phyloP scores from a whole-genome alignment of 2,329 filamentous ascomycete species.

The Neofusicoccum umdonicola region DNA sequence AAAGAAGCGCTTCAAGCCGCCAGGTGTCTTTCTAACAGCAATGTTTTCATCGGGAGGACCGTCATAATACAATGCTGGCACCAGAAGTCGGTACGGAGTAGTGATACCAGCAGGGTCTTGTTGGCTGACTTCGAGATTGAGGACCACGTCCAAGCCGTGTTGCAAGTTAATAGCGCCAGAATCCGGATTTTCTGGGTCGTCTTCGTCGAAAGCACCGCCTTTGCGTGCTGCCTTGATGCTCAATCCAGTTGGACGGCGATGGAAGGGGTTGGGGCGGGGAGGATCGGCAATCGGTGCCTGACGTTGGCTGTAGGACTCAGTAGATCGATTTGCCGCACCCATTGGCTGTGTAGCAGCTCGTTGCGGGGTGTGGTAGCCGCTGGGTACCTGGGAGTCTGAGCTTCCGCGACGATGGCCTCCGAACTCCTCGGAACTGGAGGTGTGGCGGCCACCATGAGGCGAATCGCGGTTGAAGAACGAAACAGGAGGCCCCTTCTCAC shows the following conservation, averaged over 20 bases:
- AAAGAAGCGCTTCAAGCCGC: conserved; percentile 6
- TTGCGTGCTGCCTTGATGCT: conserved; percentile 40
- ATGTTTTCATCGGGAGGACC: conserved; percentile 29
- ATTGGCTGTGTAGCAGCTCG: conserved; percentile 19
- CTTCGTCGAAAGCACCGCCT: conserved; percentile 20
- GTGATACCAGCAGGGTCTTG: conserved; percentile 86
- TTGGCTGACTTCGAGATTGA: conserved; percentile 86
- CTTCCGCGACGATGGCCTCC: background rate
- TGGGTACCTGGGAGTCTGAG: background rate
- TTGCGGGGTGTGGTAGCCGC: conserved; percentile 28
- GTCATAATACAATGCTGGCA: conserved; percentile 67
- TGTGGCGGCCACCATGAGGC: conserved; percentile 1
- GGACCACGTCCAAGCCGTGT: conserved; percentile 77
- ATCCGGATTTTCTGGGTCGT: conserved; percentile 18
- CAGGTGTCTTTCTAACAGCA: background rate
- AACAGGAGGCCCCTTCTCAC: conserved; percentile 29
- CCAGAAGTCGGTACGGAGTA: conserved; percentile 78
- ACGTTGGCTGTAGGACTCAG: background rate
- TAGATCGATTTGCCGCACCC: background rate
- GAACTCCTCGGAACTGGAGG: background rate
- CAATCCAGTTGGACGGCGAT: conserved; percentile 44
- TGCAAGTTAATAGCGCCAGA: conserved; percentile 66
- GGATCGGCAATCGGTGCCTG: conserved; percentile 16
- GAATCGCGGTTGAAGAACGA: conserved; percentile 32
- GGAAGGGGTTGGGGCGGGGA: conserved; percentile 40